Evolutionary conservation across 352 stramenopile genomes (phyloP), one percentile per base, ranked within the genome.

Genomic region (Blastocystis sp.): DNA sequence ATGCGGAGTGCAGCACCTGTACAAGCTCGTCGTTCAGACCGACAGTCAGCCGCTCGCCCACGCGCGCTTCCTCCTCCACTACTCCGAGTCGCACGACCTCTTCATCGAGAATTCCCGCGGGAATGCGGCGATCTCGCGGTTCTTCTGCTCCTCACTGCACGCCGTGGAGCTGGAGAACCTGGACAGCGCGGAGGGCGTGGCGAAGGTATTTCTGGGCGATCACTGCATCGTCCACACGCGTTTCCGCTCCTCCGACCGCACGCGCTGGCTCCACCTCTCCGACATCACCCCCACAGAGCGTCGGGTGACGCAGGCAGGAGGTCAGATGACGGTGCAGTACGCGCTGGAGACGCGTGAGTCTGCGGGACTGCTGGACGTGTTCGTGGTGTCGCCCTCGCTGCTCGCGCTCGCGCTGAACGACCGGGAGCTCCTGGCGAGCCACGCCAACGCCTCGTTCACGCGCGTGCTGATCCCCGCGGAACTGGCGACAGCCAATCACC

Each of bases 21-120:
- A 77, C 50, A 35, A 45, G n/a, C 50, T 77, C 12, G 66, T 50
- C 3, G 26, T 35, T 29, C 35, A 29, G 24, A 24, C 55, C 1
- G 12, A 45, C 45, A 1, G 24, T 6, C n/a, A 24, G 26, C 45
- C 45, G 0, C 50, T 45, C 35, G 31, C 33, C 10, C 66, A 77
- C 24, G 66, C 66, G 37, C 66, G 66, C 29, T 77, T 77, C 33
- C 66, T 77, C 10, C 37, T 77, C 9, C n/a, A 77, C 24, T n/a
- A 24, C 50, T 45, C n/a, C 26, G 37, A 55, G 45, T 55, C 45
- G 45, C 45, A 16, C 45, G 45, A 55, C 6, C 45, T 77, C n/a
- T 77, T 77, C 33, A 41, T 77, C n/a, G 66, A 77, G 3, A 59
- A 51, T 29, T 1, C 50, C n/a, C 66, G 66, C 45, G 45, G 66